These are phyloP conservation scores for Malus asiatica DNA, from an alignment of 306 rosid genomes.

Conservation along the genomic window DNA sequence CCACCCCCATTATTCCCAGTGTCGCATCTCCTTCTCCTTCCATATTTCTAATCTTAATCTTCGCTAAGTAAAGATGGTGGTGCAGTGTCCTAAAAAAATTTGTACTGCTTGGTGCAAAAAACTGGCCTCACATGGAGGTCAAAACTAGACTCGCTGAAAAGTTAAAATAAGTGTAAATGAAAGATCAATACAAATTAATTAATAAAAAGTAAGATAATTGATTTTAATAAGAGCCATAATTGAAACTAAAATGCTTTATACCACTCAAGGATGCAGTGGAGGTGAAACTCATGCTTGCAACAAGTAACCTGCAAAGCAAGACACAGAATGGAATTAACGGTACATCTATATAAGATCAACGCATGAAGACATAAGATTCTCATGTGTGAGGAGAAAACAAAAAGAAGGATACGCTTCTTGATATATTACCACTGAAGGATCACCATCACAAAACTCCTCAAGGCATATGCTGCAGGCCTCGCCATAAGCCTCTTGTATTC, in stretches of 20 bases:
- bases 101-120: not conserved
- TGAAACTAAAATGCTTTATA: constrained; percentile 14
- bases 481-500: constrained; percentile 74
- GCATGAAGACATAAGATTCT: not conserved
- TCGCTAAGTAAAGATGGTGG: not conserved
- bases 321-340: constrained; percentile 18
- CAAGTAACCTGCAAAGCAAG: constrained; percentile 53
- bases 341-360: constrained; percentile 1
- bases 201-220: not conserved
- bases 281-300: constrained; percentile 92
- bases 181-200: not conserved
- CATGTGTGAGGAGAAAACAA: not conserved
- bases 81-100: not conserved
- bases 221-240: not conserved
- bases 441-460: constrained; percentile 69
- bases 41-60: not conserved
- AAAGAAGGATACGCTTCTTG: not conserved
- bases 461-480: constrained; percentile 98
- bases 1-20: not conserved
- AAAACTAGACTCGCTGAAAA: not conserved
- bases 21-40: not conserved
- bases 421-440: constrained; percentile 69
- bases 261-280: constrained; percentile 99
- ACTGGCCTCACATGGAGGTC: not conserved
- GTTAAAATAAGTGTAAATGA: not conserved